These are phyloP conservation scores for Tulasnella sp. DNA, from an alignment of 768 basidiomycete species.

Conservation along the genomic window DNA sequence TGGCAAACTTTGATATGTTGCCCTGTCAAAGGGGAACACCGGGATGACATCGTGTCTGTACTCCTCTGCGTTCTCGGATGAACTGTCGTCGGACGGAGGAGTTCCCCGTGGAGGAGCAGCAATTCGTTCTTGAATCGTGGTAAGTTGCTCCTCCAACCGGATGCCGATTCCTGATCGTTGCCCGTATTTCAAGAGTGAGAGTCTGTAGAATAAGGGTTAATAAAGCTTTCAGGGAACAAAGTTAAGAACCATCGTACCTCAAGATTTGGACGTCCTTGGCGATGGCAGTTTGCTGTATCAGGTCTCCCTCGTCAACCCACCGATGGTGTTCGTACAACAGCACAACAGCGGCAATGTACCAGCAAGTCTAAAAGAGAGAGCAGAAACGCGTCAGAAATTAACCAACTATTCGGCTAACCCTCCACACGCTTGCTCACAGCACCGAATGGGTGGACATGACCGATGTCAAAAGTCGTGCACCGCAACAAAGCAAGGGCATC, in stretches of 20 bases:
- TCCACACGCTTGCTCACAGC: neutral
- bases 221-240: neutral
- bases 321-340: conserved; percentile 29
- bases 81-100: neutral
- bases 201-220: neutral
- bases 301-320: conserved; percentile 6
- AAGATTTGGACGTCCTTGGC: conserved; percentile 27
- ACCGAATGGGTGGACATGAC: conserved; percentile 26
- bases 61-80: neutral
- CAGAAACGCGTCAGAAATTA: neutral
- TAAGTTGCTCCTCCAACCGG: conserved; percentile 23
- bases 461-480: conserved; percentile 30
- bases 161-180: conserved; percentile 21
- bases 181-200: conserved; percentile 26
- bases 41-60: conserved; percentile 15
- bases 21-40: conserved; percentile 25
- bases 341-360: conserved; percentile 32
- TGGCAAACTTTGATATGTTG: neutral
- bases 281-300: conserved; percentile 10
- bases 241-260: neutral
- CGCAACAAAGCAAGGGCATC: conserved; percentile 26
- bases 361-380: conserved; percentile 22
- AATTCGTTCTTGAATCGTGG: conserved; percentile 17
- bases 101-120: neutral
- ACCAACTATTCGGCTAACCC: neutral